Evolutionary conservation across 805 yeast species (phyloP), one percentile per base, ranked within the genome.

Genomic region (Wilhelminamyces savonicus): DNA sequence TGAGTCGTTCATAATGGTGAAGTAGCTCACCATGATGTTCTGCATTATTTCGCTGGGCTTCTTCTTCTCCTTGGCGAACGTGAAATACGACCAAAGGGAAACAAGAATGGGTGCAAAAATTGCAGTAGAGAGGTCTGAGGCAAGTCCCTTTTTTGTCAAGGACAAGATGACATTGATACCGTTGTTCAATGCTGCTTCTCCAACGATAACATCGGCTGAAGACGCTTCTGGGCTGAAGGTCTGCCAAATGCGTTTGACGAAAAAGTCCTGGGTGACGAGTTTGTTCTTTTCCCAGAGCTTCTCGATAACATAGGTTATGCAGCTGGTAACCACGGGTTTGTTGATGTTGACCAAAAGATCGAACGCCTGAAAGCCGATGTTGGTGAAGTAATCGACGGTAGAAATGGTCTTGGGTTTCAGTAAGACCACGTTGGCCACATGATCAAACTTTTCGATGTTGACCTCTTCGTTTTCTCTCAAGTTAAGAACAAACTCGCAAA

Each of bases 401-500:
- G 64, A 32, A 7, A 79, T 45, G 0, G 48, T 44, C 27, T 54
- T 57, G 0, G 97, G 96, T 36, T 77, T 78, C 12, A 78, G 55
- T 17, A 81, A 50, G 11, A 90, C 51, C 2, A 85, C 66, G 24
- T 68, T 70, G n/a, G 82, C 74, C 1, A 84, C 82, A 34, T 78
- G 72, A 16, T 74, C 76, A 27, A 84, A 63, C 40, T 76, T 81
- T 19, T 74, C 76, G n/a, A 77, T 54, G 38, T 77, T 78, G 10
- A 86, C 54, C 9, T 75, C 77, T 32, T 81, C 90, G 31, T 69
- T 66, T 24, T 85, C 94, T 33, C 95, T 62, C 16, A 83, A 61
- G 0, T 95, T 95, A 10, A 82, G 61, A 1, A 83, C 65, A 38
- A 83, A 76, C 52, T 90, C 97, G 17, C 87, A 66, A 28, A 90